Evolutionary conservation across 306 rosid species (phyloP), one percentile per base, ranked within the genome.

Genomic region (Abrus pulchellus): DNA sequence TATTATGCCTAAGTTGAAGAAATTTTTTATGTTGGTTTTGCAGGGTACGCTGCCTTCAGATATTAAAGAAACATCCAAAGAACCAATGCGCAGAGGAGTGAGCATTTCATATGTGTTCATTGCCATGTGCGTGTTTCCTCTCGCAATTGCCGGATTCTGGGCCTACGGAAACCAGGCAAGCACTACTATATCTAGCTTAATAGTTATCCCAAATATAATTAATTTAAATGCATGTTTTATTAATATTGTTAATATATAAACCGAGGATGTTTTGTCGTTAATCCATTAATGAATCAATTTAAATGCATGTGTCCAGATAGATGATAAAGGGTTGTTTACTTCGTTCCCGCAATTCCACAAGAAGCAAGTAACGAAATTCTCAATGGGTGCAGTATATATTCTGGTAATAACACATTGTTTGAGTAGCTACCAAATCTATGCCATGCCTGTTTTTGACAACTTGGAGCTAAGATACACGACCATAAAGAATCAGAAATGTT

Each of bases 41-140:
- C 83, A 92, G 94, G 97, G 94, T 14, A 93, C 97, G 5, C 57
- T 93, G 29, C 94, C 97, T 63, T 91, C 91, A 29, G 75, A 71
- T 50, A 38, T 72, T 2, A 79, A 83, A 34, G 68, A 75, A 20
- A 73, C 87, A 20, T 79, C 94, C 5, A 47, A 50, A 44, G 73
- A 10, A 84, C 60, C 80, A 68, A 91, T 91, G 97, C 81, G 76
- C 38, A 77, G 53, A 78, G 94, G 82, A 75, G 92, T 91, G 65
- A 60, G 44, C 20, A 7, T 87, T 14, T 86, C 97, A 2, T 91
- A 91, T 45, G 7, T 63, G 67, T 41, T 84, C 0, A 90, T 91
- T 30, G 83, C 86, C 20, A 12, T 79, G 75, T 88, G 93, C 49
- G 52, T 91, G 34, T 82, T 84, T 81, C 90, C 97, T 3, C 75